A percentile compares a stretch with the other conserved stretches of the same genome.
Evolutionary conservation across 2,329 filamentous ascomycete genomes (phyloP).

Genomic region (Boeremia exigua): DNA sequence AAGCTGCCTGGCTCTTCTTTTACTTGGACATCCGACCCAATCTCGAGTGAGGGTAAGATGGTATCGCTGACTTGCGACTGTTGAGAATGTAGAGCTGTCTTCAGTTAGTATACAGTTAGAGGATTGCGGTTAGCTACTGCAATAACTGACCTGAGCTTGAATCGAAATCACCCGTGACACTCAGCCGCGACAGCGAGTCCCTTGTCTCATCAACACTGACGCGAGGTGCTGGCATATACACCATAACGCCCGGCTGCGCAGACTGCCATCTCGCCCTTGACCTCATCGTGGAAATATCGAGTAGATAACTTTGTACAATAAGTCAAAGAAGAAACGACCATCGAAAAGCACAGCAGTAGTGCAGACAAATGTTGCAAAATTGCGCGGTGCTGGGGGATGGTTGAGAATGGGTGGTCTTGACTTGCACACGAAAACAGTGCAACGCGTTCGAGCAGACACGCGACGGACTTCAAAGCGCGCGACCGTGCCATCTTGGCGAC

Average conservation of each 20-base stretch:
- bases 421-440: not conserved
- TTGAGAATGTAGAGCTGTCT: not conserved
- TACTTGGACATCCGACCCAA: not conserved
- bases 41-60: not conserved
- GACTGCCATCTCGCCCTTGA: not conserved
- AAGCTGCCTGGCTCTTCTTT: not conserved
- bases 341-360: too few relatives aligned
- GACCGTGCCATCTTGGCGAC: not conserved
- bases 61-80: not conserved
- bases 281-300: not conserved
- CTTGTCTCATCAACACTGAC: not conserved
- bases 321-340: not conserved
- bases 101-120: not conserved
- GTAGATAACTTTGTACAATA: not conserved
- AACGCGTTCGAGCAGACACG: not conserved
- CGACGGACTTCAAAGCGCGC: not conserved
- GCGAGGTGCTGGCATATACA: not conserved
- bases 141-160: too few relatives aligned
- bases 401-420: not conserved
- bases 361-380: not conserved
- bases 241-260: not conserved
- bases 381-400: not conserved
- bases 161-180: not conserved
- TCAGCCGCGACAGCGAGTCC: not conserved
- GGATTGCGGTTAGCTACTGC: too few relatives aligned